Evolutionary conservation across 2,329 filamentous ascomycete genomes (phyloP), one percentile per base, ranked within the genome.

Genomic region (Xenosphaeropsis pyriputrescens): DNA sequence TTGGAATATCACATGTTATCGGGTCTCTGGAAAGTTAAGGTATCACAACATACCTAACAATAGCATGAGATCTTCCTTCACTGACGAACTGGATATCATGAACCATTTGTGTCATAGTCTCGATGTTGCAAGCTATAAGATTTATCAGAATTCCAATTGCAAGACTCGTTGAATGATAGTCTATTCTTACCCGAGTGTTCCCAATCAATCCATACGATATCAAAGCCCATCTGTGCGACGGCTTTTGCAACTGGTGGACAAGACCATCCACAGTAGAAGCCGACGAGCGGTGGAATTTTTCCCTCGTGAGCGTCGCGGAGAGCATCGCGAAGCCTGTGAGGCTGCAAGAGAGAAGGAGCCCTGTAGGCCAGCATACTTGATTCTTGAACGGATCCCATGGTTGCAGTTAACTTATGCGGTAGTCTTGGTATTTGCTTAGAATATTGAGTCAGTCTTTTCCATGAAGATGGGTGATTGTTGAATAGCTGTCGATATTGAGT

Each of bases 81-180:
- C 59, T 63, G 53, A 65, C 59, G 45, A 64, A 65, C 42, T 62
- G 59, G 41, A 61, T 48, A 37, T 65, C 61, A 40, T 66, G 63
- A 2, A 67, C 62, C 51, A 67, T 63, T 54, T 51, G 57, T 1
- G 62, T 67, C 64, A 67, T 67, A n/a, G 63, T 67, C 50, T 67
- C 63, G 18, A 65, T 56, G 37, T 59, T 57, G 45, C 60, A 64
- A 3, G 61, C 49, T 6, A 53, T 55, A 6, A 6, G 3, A 6
- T 26, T 3, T 26, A 11, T 26, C 22, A 26, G 22, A 9, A 9
- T 6, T 26, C 8, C 8, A 26, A 26, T 6, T 26, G 22, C 22
- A 26, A 26, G 22, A 26, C 22, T 3, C 12, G 22, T 26, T 26
- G 22, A 9, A 26, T 6, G 8, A 26, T 26, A 26, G 3, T 26